Conservation (phyloP, 1,284 basidiomycete genomes). For the Xerocomus alliaceus region DNA sequence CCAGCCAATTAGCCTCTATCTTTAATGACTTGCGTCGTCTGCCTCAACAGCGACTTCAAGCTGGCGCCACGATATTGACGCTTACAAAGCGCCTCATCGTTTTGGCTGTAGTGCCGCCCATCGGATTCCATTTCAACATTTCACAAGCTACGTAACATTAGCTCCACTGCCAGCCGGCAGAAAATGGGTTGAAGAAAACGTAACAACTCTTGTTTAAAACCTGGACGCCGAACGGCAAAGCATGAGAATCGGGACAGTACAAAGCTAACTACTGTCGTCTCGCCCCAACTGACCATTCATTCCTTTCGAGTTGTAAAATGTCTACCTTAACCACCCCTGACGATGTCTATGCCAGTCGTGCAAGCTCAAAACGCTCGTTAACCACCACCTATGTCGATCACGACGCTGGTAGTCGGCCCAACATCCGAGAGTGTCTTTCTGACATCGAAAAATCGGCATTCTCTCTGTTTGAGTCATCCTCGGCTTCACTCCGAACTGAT, state of each 20-base stretch:
- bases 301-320: conserved; percentile 27
- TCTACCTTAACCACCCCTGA: conserved; percentile 20
- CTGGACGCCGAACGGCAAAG: conserved; percentile 3
- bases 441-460: conserved; percentile 18
- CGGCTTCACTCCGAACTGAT: conserved; percentile 9
- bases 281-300: conserved; percentile 18
- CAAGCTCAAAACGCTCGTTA: conserved; percentile 20
- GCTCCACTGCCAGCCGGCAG: conserved; percentile 16
- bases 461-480: conserved; percentile 8
- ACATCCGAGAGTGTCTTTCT: conserved; percentile 1
- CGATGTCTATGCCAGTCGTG: conserved; percentile 14
- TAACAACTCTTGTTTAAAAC: background rate
- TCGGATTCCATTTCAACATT: background rate
- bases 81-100: background rate
- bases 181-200: conserved; percentile 1
- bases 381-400: conserved; percentile 12
- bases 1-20: background rate
- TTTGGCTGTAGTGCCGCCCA: no score
- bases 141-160: conserved; percentile 23
- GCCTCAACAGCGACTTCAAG: background rate
- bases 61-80: background rate
- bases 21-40: background rate
- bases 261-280: background rate
- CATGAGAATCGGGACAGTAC: conserved; percentile 5
- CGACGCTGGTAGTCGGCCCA: background rate